A percentile compares a stretch with the other conserved stretches of the same genome.
Conservation (phyloP, 352 stramenopile species). For the Sclerospora graminicola region DNA sequence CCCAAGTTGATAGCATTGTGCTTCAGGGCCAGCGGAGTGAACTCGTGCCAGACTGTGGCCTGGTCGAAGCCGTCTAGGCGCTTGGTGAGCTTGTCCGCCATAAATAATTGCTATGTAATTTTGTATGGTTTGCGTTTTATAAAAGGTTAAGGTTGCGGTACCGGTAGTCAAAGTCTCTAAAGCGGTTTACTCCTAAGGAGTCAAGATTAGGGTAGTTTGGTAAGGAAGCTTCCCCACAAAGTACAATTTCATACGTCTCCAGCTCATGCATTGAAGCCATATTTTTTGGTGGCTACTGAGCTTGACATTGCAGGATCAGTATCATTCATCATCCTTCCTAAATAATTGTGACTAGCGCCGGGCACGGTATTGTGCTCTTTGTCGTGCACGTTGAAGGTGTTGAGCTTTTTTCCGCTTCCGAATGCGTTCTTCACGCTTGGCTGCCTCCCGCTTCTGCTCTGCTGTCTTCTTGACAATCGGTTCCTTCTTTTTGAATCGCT, state of each 20-base stretch:
- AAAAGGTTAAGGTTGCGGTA: too few relatives aligned
- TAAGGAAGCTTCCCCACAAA: too few relatives aligned
- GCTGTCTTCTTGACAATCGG: conserved; percentile 56
- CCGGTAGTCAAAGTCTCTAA: too few relatives aligned
- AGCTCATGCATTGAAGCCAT: too few relatives aligned
- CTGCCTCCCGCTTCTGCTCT: conserved; percentile 58
- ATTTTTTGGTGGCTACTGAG: neutral
- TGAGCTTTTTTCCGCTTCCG: conserved; percentile 70
- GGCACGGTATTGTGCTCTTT: conserved; percentile 36
- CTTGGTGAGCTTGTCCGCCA: conserved; percentile 48
- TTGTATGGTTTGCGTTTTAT: too few relatives aligned
- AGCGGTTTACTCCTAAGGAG: too few relatives aligned
- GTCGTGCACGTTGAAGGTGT: conserved; percentile 49
- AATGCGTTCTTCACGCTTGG: conserved; percentile 77
- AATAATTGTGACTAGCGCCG: conserved; percentile 11
- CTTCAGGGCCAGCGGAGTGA: conserved; percentile 83
- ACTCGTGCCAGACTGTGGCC: conserved; percentile 82
- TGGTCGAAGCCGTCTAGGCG: conserved; percentile 66
- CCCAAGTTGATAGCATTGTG: conserved; percentile 88
- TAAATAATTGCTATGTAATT: too few relatives aligned
- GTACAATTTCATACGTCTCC: too few relatives aligned
- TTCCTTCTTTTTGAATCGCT: conserved; percentile 82
- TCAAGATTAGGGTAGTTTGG: too few relatives aligned
- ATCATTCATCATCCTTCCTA: neutral
- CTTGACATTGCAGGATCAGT: too few relatives aligned